phyloP scores from a whole-genome alignment of 73 alveolate genomes.

The Vitrella brassicaformis region DNA sequence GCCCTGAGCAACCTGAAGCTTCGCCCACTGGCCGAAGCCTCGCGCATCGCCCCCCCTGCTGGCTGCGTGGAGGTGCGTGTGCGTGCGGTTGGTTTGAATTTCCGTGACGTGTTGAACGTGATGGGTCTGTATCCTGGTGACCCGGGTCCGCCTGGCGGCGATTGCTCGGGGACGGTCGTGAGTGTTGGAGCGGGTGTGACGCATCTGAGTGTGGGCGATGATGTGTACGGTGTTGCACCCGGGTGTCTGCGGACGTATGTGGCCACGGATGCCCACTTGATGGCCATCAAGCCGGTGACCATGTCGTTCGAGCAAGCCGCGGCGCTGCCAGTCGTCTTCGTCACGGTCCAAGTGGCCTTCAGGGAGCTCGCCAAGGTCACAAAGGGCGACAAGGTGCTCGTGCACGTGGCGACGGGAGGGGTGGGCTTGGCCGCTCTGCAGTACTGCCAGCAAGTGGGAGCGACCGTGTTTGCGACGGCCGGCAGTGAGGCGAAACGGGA shows the following conservation, averaged over 20 bases:
- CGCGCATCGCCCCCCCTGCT: too few species aligned
- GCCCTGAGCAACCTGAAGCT: too few species aligned
- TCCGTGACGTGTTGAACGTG: too few species aligned
- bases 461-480: conserved; percentile 30
- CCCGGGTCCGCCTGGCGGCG: conserved; percentile 36
- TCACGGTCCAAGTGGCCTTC: conserved; percentile 21
- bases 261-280: conserved; percentile 17
- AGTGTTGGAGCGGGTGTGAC: conserved; percentile 12
- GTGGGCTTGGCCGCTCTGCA: conserved; percentile 36
- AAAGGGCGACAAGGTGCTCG: conserved; percentile 32
- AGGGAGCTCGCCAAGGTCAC: not conserved
- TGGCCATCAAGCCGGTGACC: conserved; percentile 4
- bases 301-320: conserved; percentile 21
- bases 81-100: too few species aligned
- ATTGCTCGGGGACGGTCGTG: conserved; percentile 31
- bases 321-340: conserved; percentile 32
- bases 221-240: conserved; percentile 31
- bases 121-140: conserved; percentile 28
- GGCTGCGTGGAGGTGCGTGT: too few species aligned
- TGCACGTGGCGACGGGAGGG: conserved; percentile 37
- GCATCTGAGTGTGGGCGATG: conserved; percentile 18
- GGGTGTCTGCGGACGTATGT: conserved; percentile 35
- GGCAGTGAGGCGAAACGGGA: conserved; percentile 25
- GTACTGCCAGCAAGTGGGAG: conserved; percentile 36
- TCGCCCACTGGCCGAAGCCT: too few species aligned